Evolutionary conservation across 2,329 filamentous ascomycete species (phyloP), one percentile per base, ranked within the genome.

Genomic region (Raffaelea ambrosiae): DNA sequence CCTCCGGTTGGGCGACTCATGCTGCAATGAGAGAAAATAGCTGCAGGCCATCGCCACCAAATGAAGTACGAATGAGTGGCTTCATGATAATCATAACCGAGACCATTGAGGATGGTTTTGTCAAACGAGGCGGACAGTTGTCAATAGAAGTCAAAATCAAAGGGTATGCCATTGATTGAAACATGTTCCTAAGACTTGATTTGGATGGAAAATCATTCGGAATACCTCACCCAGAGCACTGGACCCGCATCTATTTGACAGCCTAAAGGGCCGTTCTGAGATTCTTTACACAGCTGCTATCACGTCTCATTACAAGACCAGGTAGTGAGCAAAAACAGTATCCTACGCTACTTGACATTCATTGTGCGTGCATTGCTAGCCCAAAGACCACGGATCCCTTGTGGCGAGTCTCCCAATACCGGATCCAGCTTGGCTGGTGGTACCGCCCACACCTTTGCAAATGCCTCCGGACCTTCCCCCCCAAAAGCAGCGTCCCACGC

Each of bases 31-130:
- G 44, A 8, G 50, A 49, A 7, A 49, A 44, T 3, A 56, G 49
- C 40, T 55, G 54, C 20, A 56, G 47, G 26, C 53, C 51, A 23
- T 56, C 50, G 33, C 50, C 44, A 33, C 47, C 47, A 38, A 52
- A 52, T 3, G 50, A 43, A 8, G 46, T 46, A 19, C 33, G 40
- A 13, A 19, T 31, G 40, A 13, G 45, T 48, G 8, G 45, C 43
- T n/a, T 46, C 0, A 77, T 71, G 19, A 82, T 64, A 13, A 83
- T 68, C 54, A 53, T 76, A 81, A 3, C 77, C 77, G 40, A 82
- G 81, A 0, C 71, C 70, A 23, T 75, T 63, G 39, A 82, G 69
- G 49, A 82, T 79, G 10, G 51, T 53, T 9, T 49, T 50, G 40
- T 77, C 77, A 46, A 82, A 60, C 53, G 16, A 54, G 26, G n/a